These are phyloP conservation scores for Epichloe bromicola DNA, from an alignment of 2,329 filamentous ascomycete genomes.

Conservation along the genomic window DNA sequence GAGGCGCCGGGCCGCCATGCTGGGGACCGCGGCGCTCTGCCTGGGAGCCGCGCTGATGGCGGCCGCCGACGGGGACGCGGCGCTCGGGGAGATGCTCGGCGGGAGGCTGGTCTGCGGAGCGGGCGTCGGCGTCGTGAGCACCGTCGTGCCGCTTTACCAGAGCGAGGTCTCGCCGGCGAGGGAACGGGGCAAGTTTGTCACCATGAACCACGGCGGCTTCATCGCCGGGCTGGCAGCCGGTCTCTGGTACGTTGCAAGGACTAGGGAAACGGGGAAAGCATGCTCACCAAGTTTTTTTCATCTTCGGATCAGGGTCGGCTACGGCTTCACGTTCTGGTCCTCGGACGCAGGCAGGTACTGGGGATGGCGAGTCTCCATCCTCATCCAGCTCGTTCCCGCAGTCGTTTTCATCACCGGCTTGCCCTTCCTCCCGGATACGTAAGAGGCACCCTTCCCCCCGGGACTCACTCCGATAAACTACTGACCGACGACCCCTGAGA, in stretches of 20 bases:
- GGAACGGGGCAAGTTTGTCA: constrained; percentile 41
- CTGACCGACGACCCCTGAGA: no score
- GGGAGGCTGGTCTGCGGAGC: constrained; percentile 39
- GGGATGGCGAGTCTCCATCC: constrained; percentile 41
- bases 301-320: constrained; percentile 35
- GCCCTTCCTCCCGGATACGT: constrained; percentile 42
- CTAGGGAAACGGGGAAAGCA: no score
- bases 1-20: constrained; percentile 35
- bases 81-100: constrained; percentile 33
- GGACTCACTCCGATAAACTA: no score
- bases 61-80: constrained; percentile 25
- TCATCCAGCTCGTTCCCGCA: constrained; percentile 38
- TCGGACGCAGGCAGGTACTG: constrained; percentile 26
- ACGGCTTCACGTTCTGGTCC: constrained; percentile 41
- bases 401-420: constrained; percentile 35
- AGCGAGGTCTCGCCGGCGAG: constrained; percentile 40
- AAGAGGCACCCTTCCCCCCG: constrained; percentile 9
- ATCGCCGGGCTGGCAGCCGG: constrained; percentile 39
- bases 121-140: constrained; percentile 42
- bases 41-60: constrained; percentile 37
- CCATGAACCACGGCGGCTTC: constrained; percentile 47
- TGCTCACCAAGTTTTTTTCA: neutral
- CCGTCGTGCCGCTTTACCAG: constrained; percentile 44
- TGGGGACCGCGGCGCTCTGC: constrained; percentile 32
- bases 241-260: constrained; percentile 30